Percentiles rank a stretch among this genome's conserved stretches.
These are phyloP conservation scores for Botrytis cinerea DNA, from an alignment of 2,329 filamentous ascomycete species.

Conservation along the genomic window DNA sequence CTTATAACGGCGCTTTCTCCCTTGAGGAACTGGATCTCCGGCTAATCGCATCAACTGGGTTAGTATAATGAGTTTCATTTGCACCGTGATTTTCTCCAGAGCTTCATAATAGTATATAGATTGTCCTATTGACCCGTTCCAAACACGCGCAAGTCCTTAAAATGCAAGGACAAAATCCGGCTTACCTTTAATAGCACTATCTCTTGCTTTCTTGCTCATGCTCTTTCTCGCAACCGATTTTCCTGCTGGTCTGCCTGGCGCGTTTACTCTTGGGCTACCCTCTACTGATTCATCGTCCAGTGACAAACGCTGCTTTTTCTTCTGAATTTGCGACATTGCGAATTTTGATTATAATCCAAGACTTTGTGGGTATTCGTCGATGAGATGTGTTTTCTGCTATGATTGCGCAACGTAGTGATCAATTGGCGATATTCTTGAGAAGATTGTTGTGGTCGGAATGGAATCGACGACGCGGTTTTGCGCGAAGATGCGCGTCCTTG, in stretches of 20 bases:
- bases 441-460: conserved; percentile 7
- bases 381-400: neutral
- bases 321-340: conserved; percentile 24
- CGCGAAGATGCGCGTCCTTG: conserved; percentile 9
- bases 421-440: neutral
- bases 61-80: neutral
- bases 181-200: conserved; percentile 24
- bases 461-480: conserved; percentile 12
- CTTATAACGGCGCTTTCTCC: conserved; percentile 64
- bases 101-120: too few species aligned
- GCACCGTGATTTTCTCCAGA: neutral
- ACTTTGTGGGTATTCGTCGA: neutral
- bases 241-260: conserved; percentile 3
- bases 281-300: conserved; percentile 3
- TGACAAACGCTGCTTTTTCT: conserved; percentile 14
- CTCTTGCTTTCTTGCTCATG: neutral
- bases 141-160: neutral
- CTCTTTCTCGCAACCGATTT: neutral
- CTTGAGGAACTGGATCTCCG: conserved; percentile 69
- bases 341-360: neutral
- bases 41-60: conserved; percentile 49
- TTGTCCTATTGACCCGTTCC: too few species aligned
- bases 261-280: neutral
- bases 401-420: neutral
- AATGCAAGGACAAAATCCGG: neutral